Conservation (phyloP, 1,284 basidiomycete genomes). For the Cystobasidiaceae sp. region DNA sequence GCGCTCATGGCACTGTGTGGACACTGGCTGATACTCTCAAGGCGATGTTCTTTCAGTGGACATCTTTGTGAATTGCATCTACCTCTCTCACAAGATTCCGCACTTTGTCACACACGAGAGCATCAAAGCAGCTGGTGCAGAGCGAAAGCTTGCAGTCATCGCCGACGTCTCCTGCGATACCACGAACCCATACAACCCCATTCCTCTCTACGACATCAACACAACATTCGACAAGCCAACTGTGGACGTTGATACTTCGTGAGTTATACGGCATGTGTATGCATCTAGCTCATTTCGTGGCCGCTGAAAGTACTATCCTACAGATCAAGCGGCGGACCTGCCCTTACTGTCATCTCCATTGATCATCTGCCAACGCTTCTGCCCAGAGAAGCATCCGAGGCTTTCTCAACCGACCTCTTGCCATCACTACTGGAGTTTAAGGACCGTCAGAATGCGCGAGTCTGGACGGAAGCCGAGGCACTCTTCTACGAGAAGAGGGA, state of each 20-base stretch:
- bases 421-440: constrained; percentile 76
- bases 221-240: constrained; percentile 94
- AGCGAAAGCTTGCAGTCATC: constrained; percentile 70
- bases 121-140: constrained; percentile 63
- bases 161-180: constrained; percentile 99
- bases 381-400: constrained; percentile 93
- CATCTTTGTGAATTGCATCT: constrained; percentile 99
- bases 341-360: constrained; percentile 85
- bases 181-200: constrained; percentile 96
- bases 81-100: constrained; percentile 83
- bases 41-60: constrained; percentile 58
- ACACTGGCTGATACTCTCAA: background rate
- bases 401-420: constrained; percentile 84
- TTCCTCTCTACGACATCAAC: constrained; percentile 92
- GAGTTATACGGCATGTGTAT: constrained; percentile 44
- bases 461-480: constrained; percentile 87
- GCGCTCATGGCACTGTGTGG: background rate
- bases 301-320: background rate
- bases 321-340: constrained; percentile 49
- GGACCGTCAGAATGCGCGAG: constrained; percentile 60
- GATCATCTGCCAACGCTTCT: constrained; percentile 95
- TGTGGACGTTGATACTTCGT: constrained; percentile 76
- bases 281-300: no score
- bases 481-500: constrained; percentile 74
- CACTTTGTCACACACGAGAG: constrained; percentile 75